Evolutionary conservation across 208 protist genomes (phyloP).

Genomic region (Trypanosoma caninum): DNA sequence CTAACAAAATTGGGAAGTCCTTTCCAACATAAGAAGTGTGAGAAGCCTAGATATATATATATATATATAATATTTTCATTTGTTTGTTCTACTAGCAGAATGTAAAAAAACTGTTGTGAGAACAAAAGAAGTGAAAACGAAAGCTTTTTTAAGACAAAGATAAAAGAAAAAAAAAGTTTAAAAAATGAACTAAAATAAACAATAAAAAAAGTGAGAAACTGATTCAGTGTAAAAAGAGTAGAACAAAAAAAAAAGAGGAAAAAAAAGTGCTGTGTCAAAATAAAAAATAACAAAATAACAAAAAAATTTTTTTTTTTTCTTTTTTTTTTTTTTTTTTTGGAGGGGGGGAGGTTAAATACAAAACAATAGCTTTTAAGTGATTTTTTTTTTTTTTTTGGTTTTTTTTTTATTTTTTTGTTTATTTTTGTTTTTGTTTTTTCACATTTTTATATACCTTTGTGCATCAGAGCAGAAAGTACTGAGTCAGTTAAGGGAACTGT

Average conservation of each 20-base stretch:
- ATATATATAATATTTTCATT: too few species aligned
- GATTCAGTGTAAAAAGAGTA: background rate
- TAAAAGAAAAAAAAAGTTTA: background rate
- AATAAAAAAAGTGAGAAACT: background rate
- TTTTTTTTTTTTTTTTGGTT: background rate
- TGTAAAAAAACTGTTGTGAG: too few species aligned
- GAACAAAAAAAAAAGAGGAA: background rate
- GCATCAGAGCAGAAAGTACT: too few species aligned
- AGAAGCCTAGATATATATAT: too few species aligned
- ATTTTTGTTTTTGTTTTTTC: background rate
- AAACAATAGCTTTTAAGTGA: too few species aligned
- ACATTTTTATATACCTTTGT: background rate
- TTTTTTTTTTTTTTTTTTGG: background rate
- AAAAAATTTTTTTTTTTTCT: slow-evolving; percentile 9
- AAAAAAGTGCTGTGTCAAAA: background rate
- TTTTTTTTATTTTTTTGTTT: background rate
- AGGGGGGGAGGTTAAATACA: too few species aligned
- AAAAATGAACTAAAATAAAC: too few species aligned
- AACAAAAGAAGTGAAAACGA: too few species aligned
- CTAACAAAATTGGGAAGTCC: background rate
- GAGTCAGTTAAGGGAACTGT: too few species aligned
- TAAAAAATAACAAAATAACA: background rate
- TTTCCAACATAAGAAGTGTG: background rate
- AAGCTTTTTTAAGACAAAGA: too few species aligned
- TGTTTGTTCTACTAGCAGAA: too few species aligned